phyloP scores from a whole-genome alignment of 805 yeast genomes.

The Candida chauliodis region DNA sequence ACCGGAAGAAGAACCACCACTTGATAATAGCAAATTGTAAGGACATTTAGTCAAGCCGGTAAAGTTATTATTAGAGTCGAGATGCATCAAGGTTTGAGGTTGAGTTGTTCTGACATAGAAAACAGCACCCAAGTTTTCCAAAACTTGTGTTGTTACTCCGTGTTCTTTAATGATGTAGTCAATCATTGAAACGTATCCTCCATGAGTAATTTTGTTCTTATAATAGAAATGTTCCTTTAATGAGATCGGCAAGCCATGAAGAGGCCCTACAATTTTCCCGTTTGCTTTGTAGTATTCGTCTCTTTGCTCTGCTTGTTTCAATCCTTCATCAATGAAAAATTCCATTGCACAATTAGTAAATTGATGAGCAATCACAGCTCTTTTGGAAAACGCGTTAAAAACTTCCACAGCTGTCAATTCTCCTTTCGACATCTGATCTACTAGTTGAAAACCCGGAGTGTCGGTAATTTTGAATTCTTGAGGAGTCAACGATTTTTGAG shows the following conservation, averaged over 20 bases:
- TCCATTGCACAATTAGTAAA: constrained; percentile 42
- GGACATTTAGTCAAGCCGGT: constrained; percentile 37
- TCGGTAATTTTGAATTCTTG: constrained; percentile 39
- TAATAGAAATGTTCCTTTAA: constrained; percentile 49
- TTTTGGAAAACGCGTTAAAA: constrained; percentile 39
- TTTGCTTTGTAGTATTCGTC: constrained; percentile 47
- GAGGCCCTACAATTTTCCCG: constrained; percentile 56
- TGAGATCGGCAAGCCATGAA: constrained; percentile 66
- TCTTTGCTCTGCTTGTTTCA: constrained; percentile 50
- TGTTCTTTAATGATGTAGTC: constrained; percentile 27
- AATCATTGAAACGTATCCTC: constrained; percentile 35
- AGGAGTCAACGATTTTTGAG: constrained; percentile 28
- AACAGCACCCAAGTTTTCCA: constrained; percentile 41
- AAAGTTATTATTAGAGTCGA: constrained; percentile 38
- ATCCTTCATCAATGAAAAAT: constrained; percentile 55
- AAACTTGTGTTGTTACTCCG: constrained; percentile 28
- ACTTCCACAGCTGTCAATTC: constrained; percentile 34
- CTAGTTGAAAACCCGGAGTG: constrained; percentile 24
- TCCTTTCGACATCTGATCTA: constrained; percentile 29
- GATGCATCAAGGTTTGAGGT: constrained; percentile 46
- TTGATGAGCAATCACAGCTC: constrained; percentile 43
- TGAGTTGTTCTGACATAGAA: constrained; percentile 44
- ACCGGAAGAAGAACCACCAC: constrained; percentile 45
- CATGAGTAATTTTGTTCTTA: constrained; percentile 35
- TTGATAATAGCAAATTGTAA: constrained; percentile 32